phyloP scores from a whole-genome alignment of 2,329 filamentous ascomycete species.

The Colletotrichum coccodes region DNA sequence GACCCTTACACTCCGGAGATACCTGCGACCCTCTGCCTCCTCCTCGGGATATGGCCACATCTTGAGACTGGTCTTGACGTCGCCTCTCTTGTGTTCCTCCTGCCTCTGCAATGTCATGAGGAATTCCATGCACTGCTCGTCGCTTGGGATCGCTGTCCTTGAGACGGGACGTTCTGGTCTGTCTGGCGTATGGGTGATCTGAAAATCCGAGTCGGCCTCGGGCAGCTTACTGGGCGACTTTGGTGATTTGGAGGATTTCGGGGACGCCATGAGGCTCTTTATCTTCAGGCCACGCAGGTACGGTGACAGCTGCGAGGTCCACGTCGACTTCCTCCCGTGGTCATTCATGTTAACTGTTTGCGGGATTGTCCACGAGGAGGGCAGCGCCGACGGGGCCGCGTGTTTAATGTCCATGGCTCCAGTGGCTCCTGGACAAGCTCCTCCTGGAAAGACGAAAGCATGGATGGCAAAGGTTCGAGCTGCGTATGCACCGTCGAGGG shows the following conservation, averaged over 20 bases:
- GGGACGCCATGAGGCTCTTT: slow-evolving; percentile 21
- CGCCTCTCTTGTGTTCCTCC: slow-evolving; percentile 22
- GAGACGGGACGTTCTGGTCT: slow-evolving; percentile 28
- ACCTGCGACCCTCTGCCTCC: slow-evolving; percentile 6
- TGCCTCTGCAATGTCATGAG: slow-evolving; percentile 30
- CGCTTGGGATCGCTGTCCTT: slow-evolving; percentile 30
- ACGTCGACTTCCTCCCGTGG: slow-evolving; percentile 26
- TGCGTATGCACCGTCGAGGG: slow-evolving; percentile 28
- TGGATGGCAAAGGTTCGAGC: slow-evolving; percentile 15
- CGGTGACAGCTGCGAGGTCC: slow-evolving; percentile 27
- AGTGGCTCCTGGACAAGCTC: not conserved
- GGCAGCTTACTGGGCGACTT: not conserved
- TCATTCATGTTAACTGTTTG: slow-evolving; percentile 32
- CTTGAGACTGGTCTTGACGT: slow-evolving; percentile 9
- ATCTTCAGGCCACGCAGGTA: slow-evolving; percentile 22
- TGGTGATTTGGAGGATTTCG: slow-evolving; percentile 15
- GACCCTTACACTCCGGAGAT: slow-evolving; percentile 12
- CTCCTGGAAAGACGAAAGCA: not conserved
- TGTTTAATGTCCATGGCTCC: slow-evolving; percentile 31
- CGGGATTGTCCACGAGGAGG: slow-evolving; percentile 24
- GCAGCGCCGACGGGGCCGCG: slow-evolving; percentile 19
- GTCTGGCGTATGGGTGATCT: slow-evolving; percentile 31
- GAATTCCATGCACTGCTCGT: slow-evolving; percentile 34
- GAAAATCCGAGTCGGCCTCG: slow-evolving; percentile 16
- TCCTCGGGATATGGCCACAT: slow-evolving; percentile 27